Base-by-base conservation (phyloP, 176 grass and related monocot genomes). In the Triticum dicoccoides region DNA sequence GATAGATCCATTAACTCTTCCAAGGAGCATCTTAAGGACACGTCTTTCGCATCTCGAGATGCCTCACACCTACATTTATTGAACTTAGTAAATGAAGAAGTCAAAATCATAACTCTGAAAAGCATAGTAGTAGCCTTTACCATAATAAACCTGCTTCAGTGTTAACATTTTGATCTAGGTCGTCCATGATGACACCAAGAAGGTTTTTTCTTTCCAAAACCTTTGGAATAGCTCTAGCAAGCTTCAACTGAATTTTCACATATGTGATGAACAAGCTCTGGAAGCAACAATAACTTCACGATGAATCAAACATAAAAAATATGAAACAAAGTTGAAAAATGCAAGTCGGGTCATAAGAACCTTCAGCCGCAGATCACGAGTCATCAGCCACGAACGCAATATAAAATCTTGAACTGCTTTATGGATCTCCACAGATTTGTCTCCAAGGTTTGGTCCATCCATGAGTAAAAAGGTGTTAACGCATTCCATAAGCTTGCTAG, bases 361-460 rank as follows among this genome's bases (percentile, higher is more conserved):
- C 91, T 98, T 98, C 70, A 98, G 70, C 23, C 87, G 77, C 77
- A 69, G 88, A 80, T 95, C 93, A 84, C 88, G 93, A 80, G 96
- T 94, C 33, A 76, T 83, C 21, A 89, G 75, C 96, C 96, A 95
- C 84, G 33, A 92, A 75, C 61, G 83, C 65, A 98, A 92, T 69
- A 95, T 72, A 82, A 92, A 89, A 15, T 92, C 88, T 85, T 98
- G 79, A 65, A 94, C 66, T 80, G 96, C 82, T 68, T 88, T 91
- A 89, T 95, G 91, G 44, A 98, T 90, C 58, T 94, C 82, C 84
- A 94, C 86, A 89, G 70, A 91, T 90, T 83, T 89, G 89, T 66
- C 69, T 67, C 96, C 96, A 32, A 95, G 93, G 88, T 98, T 98
- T 47, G 96, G 93, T 35, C 96, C 96, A 69, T 95, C 93, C 89